phyloP scores from a whole-genome alignment of 2,329 filamentous ascomycete species.

The Bipolaris zeicola region DNA sequence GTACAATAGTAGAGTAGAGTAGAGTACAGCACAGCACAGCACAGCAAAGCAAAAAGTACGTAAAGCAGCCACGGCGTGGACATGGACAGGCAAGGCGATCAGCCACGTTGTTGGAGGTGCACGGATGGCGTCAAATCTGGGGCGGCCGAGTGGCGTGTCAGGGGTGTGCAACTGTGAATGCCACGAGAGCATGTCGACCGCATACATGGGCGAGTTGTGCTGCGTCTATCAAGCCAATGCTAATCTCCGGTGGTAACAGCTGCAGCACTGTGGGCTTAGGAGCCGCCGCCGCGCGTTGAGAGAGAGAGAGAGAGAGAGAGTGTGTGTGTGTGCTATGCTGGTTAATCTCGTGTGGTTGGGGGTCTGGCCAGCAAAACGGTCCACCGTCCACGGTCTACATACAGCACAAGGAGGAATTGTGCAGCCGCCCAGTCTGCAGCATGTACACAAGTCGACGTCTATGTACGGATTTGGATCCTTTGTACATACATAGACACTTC shows the following conservation, averaged over 20 bases:
- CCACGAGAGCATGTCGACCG: not conserved
- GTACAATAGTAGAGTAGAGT: too few species aligned
- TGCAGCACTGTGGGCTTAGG: constrained; percentile 1
- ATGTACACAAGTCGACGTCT: too few species aligned
- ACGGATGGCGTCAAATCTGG: constrained; percentile 9
- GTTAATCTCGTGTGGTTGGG: not conserved
- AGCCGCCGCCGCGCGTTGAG: too few species aligned
- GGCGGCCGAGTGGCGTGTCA: not conserved
- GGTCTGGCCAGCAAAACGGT: constrained; percentile 26
- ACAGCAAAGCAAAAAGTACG: not conserved
- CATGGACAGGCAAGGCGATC: constrained; percentile 4
- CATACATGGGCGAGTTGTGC: not conserved
- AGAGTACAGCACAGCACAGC: too few species aligned
- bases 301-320: not conserved
- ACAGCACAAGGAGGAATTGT: constrained; percentile 16
- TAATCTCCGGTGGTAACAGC: constrained; percentile 4
- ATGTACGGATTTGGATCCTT: too few species aligned
- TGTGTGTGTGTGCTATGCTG: not conserved
- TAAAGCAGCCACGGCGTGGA: not conserved
- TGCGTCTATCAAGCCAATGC: constrained; percentile 8
- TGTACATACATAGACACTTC: too few species aligned
- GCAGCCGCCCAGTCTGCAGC: constrained; percentile 8
- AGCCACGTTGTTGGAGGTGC: constrained; percentile 13
- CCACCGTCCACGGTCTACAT: not conserved
- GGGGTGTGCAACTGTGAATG: not conserved